Conservation (phyloP, 2,329 filamentous ascomycete species). For the Paecilomyces sp. region DNA sequence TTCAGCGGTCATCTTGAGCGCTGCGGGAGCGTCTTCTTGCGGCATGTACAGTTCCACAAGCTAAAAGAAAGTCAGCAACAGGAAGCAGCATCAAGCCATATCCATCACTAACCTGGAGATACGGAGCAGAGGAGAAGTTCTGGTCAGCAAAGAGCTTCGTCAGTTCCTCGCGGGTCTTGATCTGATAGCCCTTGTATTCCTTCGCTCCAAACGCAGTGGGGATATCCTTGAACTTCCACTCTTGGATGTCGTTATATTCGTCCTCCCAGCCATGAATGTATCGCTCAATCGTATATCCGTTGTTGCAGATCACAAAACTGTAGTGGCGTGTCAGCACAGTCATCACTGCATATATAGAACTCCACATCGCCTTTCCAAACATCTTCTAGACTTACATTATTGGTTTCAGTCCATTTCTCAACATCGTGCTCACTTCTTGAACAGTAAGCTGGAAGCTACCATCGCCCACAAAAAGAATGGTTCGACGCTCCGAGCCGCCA, state of each 20-base stretch:
- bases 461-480: conserved; percentile 55
- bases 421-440: conserved; percentile 59
- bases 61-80: conserved; percentile 39
- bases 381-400: conserved; percentile 54
- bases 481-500: conserved; percentile 31
- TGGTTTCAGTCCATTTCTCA: conserved; percentile 57
- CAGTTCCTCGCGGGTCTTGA: conserved; percentile 61
- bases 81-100: conserved; percentile 3
- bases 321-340: conserved; percentile 1
- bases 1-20: conserved; percentile 61
- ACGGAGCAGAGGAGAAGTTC: conserved; percentile 50
- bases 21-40: conserved; percentile 64
- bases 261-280: conserved; percentile 75
- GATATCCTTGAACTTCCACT: conserved; percentile 65
- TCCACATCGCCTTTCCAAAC: too few species aligned
- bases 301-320: conserved; percentile 69
- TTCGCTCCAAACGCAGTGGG: conserved; percentile 59
- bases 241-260: conserved; percentile 67
- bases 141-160: conserved; percentile 56
- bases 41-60: conserved; percentile 76
- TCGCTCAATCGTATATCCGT: conserved; percentile 79
- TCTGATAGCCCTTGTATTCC: conserved; percentile 52
- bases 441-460: conserved; percentile 61
- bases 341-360: neutral
- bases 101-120: conserved; percentile 25